Conservation (phyloP, 2,329 filamentous ascomycete genomes). For the Septoria petroselini region DNA sequence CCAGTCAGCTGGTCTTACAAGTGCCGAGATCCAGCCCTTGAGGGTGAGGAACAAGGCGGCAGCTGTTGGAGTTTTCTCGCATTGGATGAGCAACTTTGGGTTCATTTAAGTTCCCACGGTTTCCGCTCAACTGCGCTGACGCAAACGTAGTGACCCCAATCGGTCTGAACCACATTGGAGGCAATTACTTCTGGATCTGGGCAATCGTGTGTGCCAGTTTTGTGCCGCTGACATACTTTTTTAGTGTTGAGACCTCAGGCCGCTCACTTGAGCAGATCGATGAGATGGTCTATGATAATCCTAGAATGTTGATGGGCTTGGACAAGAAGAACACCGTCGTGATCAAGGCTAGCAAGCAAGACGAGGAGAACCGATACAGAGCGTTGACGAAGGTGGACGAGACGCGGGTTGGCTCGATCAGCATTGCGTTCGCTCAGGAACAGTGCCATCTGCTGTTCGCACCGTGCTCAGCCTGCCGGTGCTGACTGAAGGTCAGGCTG, state of each 20-base stretch:
- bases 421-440: conserved; percentile 5
- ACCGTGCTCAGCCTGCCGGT: too few species aligned
- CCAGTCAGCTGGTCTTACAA: conserved; percentile 43
- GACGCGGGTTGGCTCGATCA: conserved; percentile 15
- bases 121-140: too few species aligned
- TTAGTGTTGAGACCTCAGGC: conserved; percentile 35
- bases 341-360: conserved; percentile 23
- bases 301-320: conserved; percentile 36
- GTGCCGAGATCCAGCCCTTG: conserved; percentile 50
- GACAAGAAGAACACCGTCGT: conserved; percentile 31
- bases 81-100: conserved; percentile 49
- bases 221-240: conserved; percentile 46
- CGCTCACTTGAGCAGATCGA: conserved; percentile 32
- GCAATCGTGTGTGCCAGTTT: conserved; percentile 53
- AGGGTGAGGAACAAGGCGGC: conserved; percentile 50
- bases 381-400: conserved; percentile 23
- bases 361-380: conserved; percentile 26
- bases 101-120: conserved; percentile 4
- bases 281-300: conserved; percentile 36
- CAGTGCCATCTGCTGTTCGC: not conserved
- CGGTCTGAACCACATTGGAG: conserved; percentile 37
- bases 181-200: conserved; percentile 57
- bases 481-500: too few species aligned
- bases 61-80: conserved; percentile 48
- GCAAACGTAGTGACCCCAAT: conserved; percentile 22